Evolutionary conservation across 2,329 filamentous ascomycete genomes (phyloP), one percentile per base, ranked within the genome.

Genomic region (Ceratocystis colombiana): DNA sequence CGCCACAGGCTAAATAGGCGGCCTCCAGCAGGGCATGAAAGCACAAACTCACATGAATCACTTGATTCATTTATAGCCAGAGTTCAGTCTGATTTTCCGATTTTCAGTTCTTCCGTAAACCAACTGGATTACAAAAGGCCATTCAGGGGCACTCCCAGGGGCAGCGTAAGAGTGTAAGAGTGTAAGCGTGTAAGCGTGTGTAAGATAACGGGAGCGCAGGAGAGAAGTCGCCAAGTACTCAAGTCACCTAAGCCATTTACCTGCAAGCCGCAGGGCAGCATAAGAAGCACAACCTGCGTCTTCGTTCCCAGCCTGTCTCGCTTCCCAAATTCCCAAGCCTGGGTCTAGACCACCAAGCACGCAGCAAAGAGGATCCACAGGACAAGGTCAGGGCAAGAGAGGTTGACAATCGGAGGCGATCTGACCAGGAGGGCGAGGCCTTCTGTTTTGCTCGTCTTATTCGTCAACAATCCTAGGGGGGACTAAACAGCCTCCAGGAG

Each of bases 131-230:
- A 37, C 17, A 37, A 59, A 33, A 59, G 17, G 7, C 44, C 20
- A 48, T 63, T 63, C 61, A 63, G 44, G 61, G 61, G 61, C 44
- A 46, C 61, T n/a, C 61, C 25, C 61, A 37, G 33, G 25, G 33
- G 41, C 8, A 22, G 59, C 59, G 30, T 33, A 25, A 25, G 22
- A 25, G 22, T 25, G 22, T 25, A 28, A 28, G 28, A 41, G 25
- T 10, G 8, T 37, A 37, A 37, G 37, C 8, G 10, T 12, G 8
- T 37, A 37, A 37, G 8, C 2, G 37, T 12, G 37, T 12, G 2
- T 1, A 37, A 12, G 37, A 37, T 10, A 12, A 12, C 37, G 4
- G 37, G 37, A 37, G 37, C 37, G 37, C 37, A 37, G 37, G 8
- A 37, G 37, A 37, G 2, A 37, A 37, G 37, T 37, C 37, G 10